These are phyloP conservation scores for Salvia rosmarinus DNA, from an alignment of 257 asterid genomes.

Conservation along the genomic window DNA sequence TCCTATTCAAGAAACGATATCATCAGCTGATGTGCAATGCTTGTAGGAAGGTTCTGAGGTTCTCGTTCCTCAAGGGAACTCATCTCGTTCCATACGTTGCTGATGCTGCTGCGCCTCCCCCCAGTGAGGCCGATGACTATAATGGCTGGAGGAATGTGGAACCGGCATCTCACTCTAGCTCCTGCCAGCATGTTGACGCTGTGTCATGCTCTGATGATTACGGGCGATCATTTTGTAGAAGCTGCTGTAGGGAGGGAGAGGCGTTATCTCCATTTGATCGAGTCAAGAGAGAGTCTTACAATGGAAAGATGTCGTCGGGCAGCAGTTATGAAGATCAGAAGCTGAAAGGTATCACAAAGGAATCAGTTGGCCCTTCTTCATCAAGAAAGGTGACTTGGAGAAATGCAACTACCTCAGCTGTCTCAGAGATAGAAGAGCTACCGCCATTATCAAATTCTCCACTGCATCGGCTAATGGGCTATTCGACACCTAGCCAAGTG, in stretches of 20 bases:
- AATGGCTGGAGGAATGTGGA: constrained; percentile 36
- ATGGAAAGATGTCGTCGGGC: constrained; percentile 41
- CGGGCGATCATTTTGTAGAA: constrained; percentile 57
- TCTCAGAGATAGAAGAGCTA: constrained; percentile 61
- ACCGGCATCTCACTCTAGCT: constrained; percentile 35
- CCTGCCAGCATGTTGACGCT: constrained; percentile 43
- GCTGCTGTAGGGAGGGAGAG: constrained; percentile 58
- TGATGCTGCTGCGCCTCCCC: constrained; percentile 59
- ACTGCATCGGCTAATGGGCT: constrained; percentile 92
- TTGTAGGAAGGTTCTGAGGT: constrained; percentile 61
- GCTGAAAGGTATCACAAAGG: constrained; percentile 47
- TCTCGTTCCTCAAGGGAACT: constrained; percentile 53
- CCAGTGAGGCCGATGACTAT: constrained; percentile 54
- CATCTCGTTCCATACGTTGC: constrained; percentile 57
- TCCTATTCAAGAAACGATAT: constrained; percentile 54
- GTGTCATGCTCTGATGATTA: constrained; percentile 64
- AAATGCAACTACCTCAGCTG: constrained; percentile 29
- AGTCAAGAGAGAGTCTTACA: constrained; percentile 35
- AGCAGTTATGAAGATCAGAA: constrained; percentile 40
- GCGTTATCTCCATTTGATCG: constrained; percentile 38
- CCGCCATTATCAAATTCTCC: constrained; percentile 50
- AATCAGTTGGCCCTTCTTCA: constrained; percentile 42
- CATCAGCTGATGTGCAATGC: constrained; percentile 75
- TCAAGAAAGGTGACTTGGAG: constrained; percentile 40
- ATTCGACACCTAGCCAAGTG: constrained; percentile 69